These are phyloP conservation scores for Diaporthe destruens DNA, from an alignment of 2,329 filamentous ascomycete genomes.

Conservation along the genomic window DNA sequence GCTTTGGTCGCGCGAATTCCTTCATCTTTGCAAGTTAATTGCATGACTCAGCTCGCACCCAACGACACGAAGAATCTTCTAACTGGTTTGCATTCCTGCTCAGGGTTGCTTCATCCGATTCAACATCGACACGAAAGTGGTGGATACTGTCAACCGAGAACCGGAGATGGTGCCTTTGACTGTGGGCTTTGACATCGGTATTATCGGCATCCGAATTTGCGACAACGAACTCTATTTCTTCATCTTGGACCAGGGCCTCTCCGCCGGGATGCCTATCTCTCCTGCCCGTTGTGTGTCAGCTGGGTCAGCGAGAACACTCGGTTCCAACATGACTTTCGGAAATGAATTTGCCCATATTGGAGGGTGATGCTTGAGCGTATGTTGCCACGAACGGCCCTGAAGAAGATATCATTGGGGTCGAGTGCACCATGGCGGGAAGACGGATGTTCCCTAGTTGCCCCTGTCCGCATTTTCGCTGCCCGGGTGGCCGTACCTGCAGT, in stretches of 20 bases:
- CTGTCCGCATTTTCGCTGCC: conserved; percentile 1
- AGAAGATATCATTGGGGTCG: conserved; percentile 9
- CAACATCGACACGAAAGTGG: neutral
- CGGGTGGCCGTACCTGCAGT: neutral
- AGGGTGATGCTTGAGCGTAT: neutral
- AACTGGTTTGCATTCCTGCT: neutral
- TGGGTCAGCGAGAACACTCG: neutral
- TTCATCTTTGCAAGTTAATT: conserved; percentile 9
- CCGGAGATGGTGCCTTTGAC: conserved; percentile 10
- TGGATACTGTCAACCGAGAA: neutral
- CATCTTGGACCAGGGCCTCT: conserved; percentile 16
- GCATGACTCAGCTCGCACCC: neutral
- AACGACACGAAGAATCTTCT: conserved; percentile 7
- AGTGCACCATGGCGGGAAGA: neutral
- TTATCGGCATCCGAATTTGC: neutral
- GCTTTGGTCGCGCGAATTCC: conserved; percentile 9
- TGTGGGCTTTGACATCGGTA: conserved; percentile 5
- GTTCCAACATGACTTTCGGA: conserved; percentile 7
- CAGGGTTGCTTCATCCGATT: neutral
- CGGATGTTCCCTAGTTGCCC: neutral
- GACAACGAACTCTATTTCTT: conserved; percentile 21
- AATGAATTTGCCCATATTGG: conserved; percentile 1
- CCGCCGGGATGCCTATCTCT: neutral
- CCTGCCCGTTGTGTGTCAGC: neutral
- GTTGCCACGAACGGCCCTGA: conserved; percentile 6